Conservation (phyloP, 148 eudicot genomes). For the Oxyria digyna region DNA sequence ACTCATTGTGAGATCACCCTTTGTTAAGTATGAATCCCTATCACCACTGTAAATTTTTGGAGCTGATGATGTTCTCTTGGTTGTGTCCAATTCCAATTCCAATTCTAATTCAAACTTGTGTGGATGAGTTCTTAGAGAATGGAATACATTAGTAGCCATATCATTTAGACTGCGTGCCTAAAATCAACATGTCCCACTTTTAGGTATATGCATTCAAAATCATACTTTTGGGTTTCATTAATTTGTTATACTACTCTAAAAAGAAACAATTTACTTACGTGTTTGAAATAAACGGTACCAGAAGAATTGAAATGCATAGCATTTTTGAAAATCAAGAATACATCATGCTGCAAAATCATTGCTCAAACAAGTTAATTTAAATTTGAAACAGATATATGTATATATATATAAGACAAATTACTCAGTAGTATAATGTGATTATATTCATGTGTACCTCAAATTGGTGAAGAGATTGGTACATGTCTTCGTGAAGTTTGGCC, state of each 20-base stretch:
- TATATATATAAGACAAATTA: too few relatives aligned
- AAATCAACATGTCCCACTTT: background rate
- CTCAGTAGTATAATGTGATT: background rate
- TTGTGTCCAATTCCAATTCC: conserved; percentile 41
- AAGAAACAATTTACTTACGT: conserved; percentile 30
- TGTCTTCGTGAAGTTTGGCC: conserved; percentile 83
- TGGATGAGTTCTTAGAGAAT: conserved; percentile 46
- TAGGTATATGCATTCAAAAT: background rate
- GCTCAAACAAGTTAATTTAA: background rate
- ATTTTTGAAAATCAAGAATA: conserved; percentile 56
- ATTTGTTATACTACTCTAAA: too few relatives aligned
- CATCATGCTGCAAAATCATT: conserved; percentile 51
- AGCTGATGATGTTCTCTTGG: conserved; percentile 47
- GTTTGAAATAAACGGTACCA: conserved; percentile 56
- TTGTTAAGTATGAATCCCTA: conserved; percentile 14
- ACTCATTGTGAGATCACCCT: background rate
- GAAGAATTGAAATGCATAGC: conserved; percentile 79
- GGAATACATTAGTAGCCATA: conserved; percentile 57
- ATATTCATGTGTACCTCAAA: conserved; percentile 48
- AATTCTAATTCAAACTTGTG: conserved; percentile 39
- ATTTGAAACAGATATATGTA: too few relatives aligned
- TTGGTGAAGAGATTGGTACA: conserved; percentile 56
- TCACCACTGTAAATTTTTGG: conserved; percentile 28
- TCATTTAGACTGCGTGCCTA: conserved; percentile 84
- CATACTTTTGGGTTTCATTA: background rate